phyloP scores from a whole-genome alignment of 352 stramenopile genomes.

The Pythium biforme region DNA sequence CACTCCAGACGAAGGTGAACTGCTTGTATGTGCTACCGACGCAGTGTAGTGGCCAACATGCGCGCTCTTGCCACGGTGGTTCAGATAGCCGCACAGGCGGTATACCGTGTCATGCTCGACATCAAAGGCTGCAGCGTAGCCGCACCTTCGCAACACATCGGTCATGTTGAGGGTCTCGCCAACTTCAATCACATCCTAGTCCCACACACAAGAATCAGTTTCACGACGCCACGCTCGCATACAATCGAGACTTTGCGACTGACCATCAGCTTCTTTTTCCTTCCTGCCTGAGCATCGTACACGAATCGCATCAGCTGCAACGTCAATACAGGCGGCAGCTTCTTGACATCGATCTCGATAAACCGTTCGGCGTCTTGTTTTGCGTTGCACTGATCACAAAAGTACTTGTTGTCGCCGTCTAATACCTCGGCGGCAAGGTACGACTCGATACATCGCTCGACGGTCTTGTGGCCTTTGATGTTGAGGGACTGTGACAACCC shows the following conservation, averaged over 20 bases:
- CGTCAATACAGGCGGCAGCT: slow-evolving; percentile 66
- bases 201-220: not conserved
- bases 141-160: slow-evolving; percentile 48
- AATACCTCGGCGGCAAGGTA: slow-evolving; percentile 75
- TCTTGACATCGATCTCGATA: slow-evolving; percentile 58
- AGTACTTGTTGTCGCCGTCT: slow-evolving; percentile 87
- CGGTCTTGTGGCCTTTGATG: slow-evolving; percentile 77
- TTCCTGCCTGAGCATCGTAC: slow-evolving; percentile 67
- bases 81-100: slow-evolving; percentile 70
- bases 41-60: slow-evolving; percentile 87
- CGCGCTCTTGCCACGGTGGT: slow-evolving; percentile 80
- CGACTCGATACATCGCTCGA: slow-evolving; percentile 68
- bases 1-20: not conserved
- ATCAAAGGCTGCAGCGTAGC: slow-evolving; percentile 38
- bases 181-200: slow-evolving; percentile 83
- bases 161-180: slow-evolving; percentile 78
- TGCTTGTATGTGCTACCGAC: slow-evolving; percentile 58
- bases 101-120: slow-evolving; percentile 52
- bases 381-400: slow-evolving; percentile 67
- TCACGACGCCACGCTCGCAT: not conserved
- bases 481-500: slow-evolving; percentile 67
- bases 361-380: slow-evolving; percentile 79
- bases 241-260: not conserved
- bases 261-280: slow-evolving; percentile 88
- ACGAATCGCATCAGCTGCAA: slow-evolving; percentile 87